Conservation (phyloP, 2,329 filamentous ascomycete species). For the Colletotrichum sp. region DNA sequence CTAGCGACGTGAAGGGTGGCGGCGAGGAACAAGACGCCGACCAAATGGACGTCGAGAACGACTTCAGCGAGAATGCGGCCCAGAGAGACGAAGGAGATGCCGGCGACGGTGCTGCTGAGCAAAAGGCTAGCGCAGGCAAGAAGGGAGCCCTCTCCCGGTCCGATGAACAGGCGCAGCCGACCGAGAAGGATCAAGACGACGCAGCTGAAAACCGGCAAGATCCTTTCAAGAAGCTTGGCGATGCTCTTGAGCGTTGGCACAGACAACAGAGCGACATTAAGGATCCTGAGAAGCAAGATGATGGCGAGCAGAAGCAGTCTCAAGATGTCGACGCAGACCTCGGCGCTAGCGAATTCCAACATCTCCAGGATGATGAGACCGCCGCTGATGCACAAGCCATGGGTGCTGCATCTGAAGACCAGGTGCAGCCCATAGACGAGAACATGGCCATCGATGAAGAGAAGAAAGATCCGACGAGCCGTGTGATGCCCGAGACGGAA, state of each 20-base stretch:
- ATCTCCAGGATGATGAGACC: constrained; percentile 83
- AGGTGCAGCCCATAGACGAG: constrained; percentile 84
- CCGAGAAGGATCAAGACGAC: constrained; percentile 49
- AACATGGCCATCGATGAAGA: constrained; percentile 87
- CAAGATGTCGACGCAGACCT: constrained; percentile 69
- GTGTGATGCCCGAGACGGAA: constrained; percentile 57
- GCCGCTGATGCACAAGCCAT: constrained; percentile 89
- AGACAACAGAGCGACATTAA: constrained; percentile 84
- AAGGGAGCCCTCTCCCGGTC: constrained; percentile 60
- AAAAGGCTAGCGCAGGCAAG: constrained; percentile 67
- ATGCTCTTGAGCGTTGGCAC: constrained; percentile 93
- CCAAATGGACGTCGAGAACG: constrained; percentile 65
- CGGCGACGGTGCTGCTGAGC: constrained; percentile 67
- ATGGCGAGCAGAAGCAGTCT: constrained; percentile 55
- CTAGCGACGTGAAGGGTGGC: constrained; percentile 67
- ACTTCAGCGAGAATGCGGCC: constrained; percentile 63
- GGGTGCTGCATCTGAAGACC: constrained; percentile 85
- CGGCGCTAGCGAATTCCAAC: constrained; percentile 86
- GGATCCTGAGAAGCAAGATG: constrained; percentile 60
- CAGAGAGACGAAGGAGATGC: constrained; percentile 71
- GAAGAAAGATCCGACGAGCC: constrained; percentile 53
- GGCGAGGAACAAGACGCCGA: constrained; percentile 71
- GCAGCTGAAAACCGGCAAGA: constrained; percentile 56
- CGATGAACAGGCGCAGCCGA: constrained; percentile 46
- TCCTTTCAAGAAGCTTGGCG: constrained; percentile 92